These are phyloP conservation scores for Colletotrichum caudatum DNA, from an alignment of 2,329 filamentous ascomycete species.

Conservation along the genomic window DNA sequence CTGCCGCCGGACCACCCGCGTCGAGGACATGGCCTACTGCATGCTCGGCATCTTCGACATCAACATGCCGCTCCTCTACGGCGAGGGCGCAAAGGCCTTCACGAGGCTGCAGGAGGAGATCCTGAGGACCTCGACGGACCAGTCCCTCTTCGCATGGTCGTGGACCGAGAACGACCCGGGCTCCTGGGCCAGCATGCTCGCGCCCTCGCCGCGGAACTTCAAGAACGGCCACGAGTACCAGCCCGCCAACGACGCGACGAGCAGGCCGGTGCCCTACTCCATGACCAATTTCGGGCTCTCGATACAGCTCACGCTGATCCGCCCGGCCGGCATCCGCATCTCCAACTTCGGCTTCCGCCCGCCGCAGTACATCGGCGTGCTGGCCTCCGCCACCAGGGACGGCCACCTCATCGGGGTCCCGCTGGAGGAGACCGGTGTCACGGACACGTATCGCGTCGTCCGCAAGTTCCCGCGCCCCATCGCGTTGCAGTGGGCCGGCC, in stretches of 20 bases:
- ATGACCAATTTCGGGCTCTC: conserved; percentile 40
- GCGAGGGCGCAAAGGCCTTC: conserved; percentile 47
- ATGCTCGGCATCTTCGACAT: conserved; percentile 48
- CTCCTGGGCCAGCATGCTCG: conserved; percentile 32
- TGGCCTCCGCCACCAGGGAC: conserved; percentile 3
- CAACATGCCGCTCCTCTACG: conserved; percentile 48
- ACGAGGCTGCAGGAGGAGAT: conserved; percentile 43
- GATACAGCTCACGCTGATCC: conserved; percentile 24
- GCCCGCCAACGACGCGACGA: conserved; percentile 21
- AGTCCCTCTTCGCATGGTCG: conserved; percentile 39
- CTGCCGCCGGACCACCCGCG: conserved; percentile 43
- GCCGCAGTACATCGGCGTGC: conserved; percentile 7
- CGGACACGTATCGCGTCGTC: conserved; percentile 19
- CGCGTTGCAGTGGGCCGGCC: neutral
- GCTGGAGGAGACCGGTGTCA: conserved; percentile 5
- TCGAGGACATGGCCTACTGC: conserved; percentile 48
- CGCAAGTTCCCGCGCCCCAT: conserved; percentile 28
- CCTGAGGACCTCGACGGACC: conserved; percentile 30
- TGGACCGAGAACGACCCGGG: conserved; percentile 34
- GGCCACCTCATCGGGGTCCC: conserved; percentile 18
- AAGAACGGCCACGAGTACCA: conserved; percentile 16
- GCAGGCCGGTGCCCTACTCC: conserved; percentile 21
- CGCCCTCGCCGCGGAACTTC: conserved; percentile 30
- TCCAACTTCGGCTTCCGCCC: conserved; percentile 3
- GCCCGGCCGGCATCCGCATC: neutral